Conservation (phyloP, 2,329 filamentous ascomycete species). For the Scedosporium boydii region DNA sequence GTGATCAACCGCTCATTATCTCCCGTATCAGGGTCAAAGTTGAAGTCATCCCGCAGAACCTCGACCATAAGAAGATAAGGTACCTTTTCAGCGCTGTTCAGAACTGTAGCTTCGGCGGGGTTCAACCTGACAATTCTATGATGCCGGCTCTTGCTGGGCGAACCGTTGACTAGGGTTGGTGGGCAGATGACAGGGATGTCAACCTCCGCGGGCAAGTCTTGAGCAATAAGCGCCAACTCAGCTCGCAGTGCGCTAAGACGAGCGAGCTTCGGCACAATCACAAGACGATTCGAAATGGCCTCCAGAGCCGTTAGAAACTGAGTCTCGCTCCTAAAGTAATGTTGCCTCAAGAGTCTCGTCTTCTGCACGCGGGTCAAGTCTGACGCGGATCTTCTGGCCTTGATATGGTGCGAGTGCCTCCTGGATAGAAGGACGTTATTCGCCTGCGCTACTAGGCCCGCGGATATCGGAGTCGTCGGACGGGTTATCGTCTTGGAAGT, state of each 20-base stretch:
- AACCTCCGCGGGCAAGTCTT: conserved; percentile 73
- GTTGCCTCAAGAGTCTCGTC: conserved; percentile 62
- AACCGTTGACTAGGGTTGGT: conserved; percentile 61
- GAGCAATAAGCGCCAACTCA: conserved; percentile 70
- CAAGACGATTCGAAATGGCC: conserved; percentile 75
- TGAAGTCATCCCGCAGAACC: conserved; percentile 71
- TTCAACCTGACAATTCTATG: conserved; percentile 78
- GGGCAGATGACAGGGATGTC: conserved; percentile 78
- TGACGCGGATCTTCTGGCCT: conserved; percentile 47
- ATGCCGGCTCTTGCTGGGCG: conserved; percentile 66
- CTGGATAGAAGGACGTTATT: conserved; percentile 40
- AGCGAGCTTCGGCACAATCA: conserved; percentile 72
- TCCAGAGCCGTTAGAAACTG: conserved; percentile 73
- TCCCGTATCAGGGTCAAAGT: conserved; percentile 65
- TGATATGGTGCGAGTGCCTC: conserved; percentile 52
- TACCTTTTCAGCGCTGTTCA: conserved; percentile 81
- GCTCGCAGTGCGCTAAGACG: conserved; percentile 72
- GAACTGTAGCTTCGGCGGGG: conserved; percentile 71
- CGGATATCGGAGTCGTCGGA: conserved; percentile 48
- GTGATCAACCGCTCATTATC: conserved; percentile 61
- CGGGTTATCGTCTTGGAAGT: conserved; percentile 42
- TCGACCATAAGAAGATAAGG: conserved; percentile 81
- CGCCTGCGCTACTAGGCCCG: conserved; percentile 35
- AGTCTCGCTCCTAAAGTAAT: conserved; percentile 76
- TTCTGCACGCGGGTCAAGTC: conserved; percentile 58